Base-by-base conservation (phyloP, 2,329 filamentous ascomycete species). In the Hymenoscyphus occultus region DNA sequence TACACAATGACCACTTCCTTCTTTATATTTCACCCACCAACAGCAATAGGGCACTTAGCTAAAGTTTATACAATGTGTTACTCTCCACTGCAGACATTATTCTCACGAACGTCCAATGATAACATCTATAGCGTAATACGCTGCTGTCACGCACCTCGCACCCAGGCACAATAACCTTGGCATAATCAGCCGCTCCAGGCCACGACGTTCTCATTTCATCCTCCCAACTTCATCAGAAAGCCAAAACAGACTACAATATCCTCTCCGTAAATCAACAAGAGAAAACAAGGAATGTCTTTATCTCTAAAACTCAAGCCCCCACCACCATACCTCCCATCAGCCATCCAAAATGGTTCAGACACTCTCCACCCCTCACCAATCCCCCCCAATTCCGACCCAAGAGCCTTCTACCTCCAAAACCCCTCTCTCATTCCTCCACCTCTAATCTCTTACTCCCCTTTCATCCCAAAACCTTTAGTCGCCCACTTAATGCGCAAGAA, bases 401-500 rank as follows among this genome's bases (percentile, higher is more conserved):
- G 70, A 12, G 19, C n/a, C 10, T 61, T 60, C 64, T 70, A 68
- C 60, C 65, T 71, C 57, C 1, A 48, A 28, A 64, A 56, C 10
- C 61, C 14, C 14, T 35, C 48, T 10, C 60, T 62, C 2, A 32
- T 66, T 28, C 68, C 71, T 0, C 68, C 72, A 10, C 72, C 71
- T 2, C 58, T 72, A 0, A 71, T 73, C 22, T 70, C 68, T 14
- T 28, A 32, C 62, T 72, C 70, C 2, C 14, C 62, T 19, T 73
- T 73, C 48, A 66, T 73, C 0, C 68, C 71, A 10, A 32, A 12
- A 28, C 2, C 57, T 2, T 39, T 72, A 1, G 39, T 71, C 6
- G 58, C 57, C 16, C 60, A 68, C 7, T 39, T 73, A 14, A 73
- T 73, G 71, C 62, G 71, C 3, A 62, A 57, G 3, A 73, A 73